Conservation (phyloP, 352 stramenopile species). For the Pythium folliculosum region DNA sequence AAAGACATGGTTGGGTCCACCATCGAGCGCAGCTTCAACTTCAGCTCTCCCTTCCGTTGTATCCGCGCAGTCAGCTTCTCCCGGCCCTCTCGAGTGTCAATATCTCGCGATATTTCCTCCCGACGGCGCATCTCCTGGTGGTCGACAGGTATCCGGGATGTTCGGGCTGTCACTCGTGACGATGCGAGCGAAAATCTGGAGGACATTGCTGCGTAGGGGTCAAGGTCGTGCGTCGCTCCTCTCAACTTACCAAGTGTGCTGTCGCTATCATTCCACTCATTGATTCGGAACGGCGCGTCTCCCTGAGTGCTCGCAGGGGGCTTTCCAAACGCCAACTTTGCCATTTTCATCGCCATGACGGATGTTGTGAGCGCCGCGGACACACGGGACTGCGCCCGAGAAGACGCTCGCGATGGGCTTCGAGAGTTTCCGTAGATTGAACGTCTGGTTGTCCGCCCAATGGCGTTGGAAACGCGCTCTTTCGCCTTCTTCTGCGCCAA, state of each 20-base stretch:
- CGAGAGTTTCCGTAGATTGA: slow-evolving; percentile 13
- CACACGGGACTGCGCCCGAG: slow-evolving; percentile 13
- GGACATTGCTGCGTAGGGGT: slow-evolving; percentile 5
- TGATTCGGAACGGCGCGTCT: slow-evolving; percentile 9
- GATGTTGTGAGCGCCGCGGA: slow-evolving; percentile 27
- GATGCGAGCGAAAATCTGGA: slow-evolving; percentile 21
- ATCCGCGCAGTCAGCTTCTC: slow-evolving; percentile 37
- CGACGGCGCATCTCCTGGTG: slow-evolving; percentile 41
- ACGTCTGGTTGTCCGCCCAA: slow-evolving; percentile 11
- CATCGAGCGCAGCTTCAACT: slow-evolving; percentile 53
- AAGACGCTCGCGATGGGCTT: slow-evolving; percentile 18
- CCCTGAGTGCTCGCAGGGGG: slow-evolving; percentile 3
- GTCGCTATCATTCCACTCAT: slow-evolving; percentile 24
- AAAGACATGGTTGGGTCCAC: slow-evolving; percentile 51
- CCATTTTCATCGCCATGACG: slow-evolving; percentile 34
- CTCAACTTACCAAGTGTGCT: neutral
- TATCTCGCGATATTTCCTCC: slow-evolving; percentile 47
- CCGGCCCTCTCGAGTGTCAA: slow-evolving; percentile 41
- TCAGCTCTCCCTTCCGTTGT: slow-evolving; percentile 40
- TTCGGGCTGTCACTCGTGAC: slow-evolving; percentile 14
- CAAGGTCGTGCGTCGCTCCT: neutral
- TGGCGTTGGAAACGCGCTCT: slow-evolving; percentile 11
- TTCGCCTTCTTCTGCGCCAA: slow-evolving; percentile 20
- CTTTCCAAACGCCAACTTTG: slow-evolving; percentile 15
- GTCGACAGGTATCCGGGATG: slow-evolving; percentile 33